Conservation (phyloP, 2,329 filamentous ascomycete genomes). For the Nigrospora sphaerica region DNA sequence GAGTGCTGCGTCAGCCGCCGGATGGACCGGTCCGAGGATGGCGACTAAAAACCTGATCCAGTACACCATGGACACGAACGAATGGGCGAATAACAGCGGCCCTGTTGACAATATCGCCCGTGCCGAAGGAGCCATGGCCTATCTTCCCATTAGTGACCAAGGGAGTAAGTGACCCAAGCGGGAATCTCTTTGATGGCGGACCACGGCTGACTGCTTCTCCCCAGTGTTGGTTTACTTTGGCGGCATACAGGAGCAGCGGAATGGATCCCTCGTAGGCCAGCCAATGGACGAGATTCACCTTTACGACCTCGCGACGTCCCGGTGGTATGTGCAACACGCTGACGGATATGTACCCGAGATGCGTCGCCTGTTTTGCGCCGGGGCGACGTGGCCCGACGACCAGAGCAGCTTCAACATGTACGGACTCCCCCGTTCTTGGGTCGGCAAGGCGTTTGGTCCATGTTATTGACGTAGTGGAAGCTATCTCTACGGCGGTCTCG, state of each 20-base stretch:
- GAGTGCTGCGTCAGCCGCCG: slow-evolving; percentile 42
- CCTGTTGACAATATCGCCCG: slow-evolving; percentile 40
- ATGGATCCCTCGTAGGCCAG: slow-evolving; percentile 38
- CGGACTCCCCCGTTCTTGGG: slow-evolving; percentile 14
- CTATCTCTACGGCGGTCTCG: slow-evolving; percentile 54
- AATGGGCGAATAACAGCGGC: slow-evolving; percentile 45
- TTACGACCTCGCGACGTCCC: slow-evolving; percentile 52
- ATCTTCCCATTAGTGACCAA: slow-evolving; percentile 50
- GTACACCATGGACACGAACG: slow-evolving; percentile 47
- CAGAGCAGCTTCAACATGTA: slow-evolving; percentile 59
- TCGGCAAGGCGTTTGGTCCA: too few species aligned
- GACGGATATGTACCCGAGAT: slow-evolving; percentile 43
- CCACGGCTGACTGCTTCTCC: neutral
- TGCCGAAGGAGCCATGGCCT: slow-evolving; percentile 54
- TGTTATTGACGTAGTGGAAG: slow-evolving; percentile 22
- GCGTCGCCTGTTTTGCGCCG: slow-evolving; percentile 54
- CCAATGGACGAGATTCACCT: slow-evolving; percentile 46
- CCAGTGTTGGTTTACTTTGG: slow-evolving; percentile 53
- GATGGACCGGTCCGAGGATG: slow-evolving; percentile 40
- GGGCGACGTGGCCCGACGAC: slow-evolving; percentile 51
- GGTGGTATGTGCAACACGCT: slow-evolving; percentile 55
- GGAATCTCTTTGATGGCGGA: neutral
- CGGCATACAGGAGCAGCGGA: slow-evolving; percentile 42
- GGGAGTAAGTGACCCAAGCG: slow-evolving; percentile 23
- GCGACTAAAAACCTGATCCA: slow-evolving; percentile 45